Base-by-base conservation (phyloP, 306 rosid genomes). In the Oemleria cerasiformis region DNA sequence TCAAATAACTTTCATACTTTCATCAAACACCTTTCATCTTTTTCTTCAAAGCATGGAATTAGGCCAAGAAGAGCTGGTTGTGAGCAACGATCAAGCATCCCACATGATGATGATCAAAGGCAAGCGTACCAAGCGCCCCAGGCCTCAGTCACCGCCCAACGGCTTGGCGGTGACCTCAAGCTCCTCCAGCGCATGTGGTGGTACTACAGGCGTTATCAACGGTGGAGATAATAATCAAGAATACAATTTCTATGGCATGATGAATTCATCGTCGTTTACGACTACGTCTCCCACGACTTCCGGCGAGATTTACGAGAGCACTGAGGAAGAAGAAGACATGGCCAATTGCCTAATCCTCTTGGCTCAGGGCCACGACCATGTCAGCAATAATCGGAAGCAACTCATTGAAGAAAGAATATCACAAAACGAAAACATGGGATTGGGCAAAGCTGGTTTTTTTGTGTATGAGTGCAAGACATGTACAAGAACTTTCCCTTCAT, bases 381-480 rank as follows among this genome's bases (percentile, higher is more conserved):
- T 53, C 5, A 7, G 34, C 2, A 25, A 19, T 34, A 34, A 59
- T 34, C 42, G n/a, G 15, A 59, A 59, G 12, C 43, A 59, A 42
- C 34, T 36, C 43, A 14, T 14, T 15, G 64, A 59, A 34, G 20
- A 59, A 59, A 59, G 64, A 38, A 59, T 14, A 17, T 47, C 0
- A 11, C 73, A n/a, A 53, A 15, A 34, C 9, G 14, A 12, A 9
- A 51, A 15, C 23, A 17, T 68, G 15, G 36, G 36, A 30, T 30
- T 30, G 3, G 45, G 19, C 19, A 86, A 74, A 55, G 48, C 69
- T 12, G 85, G 86, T 25, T 76, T 81, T 9, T 81, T 63, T 36
- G 75, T 75, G 36, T 91, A 94, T 41, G 95, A 89, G 87, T 94
- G 99, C 86, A 94, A 94, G 78, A 94, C 97, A 0, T 94, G 99